Evolutionary conservation across 2,329 filamentous ascomycete genomes (phyloP).

Genomic region (Diaporthe longicolla): DNA sequence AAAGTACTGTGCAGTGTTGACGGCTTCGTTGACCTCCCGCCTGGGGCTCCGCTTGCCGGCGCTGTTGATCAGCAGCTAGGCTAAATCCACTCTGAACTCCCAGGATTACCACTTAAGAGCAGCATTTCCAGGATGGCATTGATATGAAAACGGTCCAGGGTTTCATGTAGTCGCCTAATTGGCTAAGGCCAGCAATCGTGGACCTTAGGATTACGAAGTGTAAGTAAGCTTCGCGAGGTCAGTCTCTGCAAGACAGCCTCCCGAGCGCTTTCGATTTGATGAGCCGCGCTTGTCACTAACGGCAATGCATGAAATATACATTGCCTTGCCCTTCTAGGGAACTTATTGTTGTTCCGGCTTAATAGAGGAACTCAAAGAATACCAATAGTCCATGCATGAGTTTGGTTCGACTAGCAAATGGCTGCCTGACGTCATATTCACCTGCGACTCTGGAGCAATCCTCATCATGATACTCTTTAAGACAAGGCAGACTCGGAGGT

Average conservation of each 20-base stretch:
- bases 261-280: background rate
- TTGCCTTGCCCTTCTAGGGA: too few relatives aligned
- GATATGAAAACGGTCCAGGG: background rate
- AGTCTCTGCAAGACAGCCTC: background rate
- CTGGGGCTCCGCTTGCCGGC: background rate
- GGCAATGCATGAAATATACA: background rate
- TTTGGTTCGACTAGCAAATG: background rate
- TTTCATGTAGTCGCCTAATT: too few relatives aligned
- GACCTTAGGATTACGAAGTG: background rate
- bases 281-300: background rate
- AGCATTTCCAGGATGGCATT: background rate
- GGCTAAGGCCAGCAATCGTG: background rate
- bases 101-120: background rate
- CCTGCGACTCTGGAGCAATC: background rate
- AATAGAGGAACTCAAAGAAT: too few relatives aligned
- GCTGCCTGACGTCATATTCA: background rate
- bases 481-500: background rate
- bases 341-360: too few relatives aligned
- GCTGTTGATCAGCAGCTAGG: background rate
- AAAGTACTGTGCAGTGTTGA: background rate
- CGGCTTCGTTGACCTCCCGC: background rate
- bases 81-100: background rate
- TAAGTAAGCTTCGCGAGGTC: background rate
- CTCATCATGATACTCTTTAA: background rate
- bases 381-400: too few relatives aligned